Percentiles rank a stretch among this genome's conserved stretches.
Conservation (phyloP, 805 yeast genomes). For the Candida bentonensis region DNA sequence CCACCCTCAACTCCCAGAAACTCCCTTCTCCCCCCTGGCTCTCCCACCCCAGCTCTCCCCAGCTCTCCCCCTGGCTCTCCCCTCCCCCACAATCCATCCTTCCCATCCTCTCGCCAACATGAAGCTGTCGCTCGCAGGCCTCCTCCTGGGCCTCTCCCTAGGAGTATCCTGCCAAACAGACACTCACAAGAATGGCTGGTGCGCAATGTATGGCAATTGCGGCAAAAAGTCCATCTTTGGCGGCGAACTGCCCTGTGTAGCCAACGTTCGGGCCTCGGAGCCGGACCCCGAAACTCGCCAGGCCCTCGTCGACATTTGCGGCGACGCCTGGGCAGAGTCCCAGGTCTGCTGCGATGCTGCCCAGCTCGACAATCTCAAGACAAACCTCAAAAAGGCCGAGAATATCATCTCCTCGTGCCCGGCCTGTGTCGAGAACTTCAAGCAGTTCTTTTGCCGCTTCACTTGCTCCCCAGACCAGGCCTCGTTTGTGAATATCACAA, state of each 20-base stretch:
- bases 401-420: slow-evolving; percentile 81
- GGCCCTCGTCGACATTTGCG: slow-evolving; percentile 51
- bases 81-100: too few relatives aligned
- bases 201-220: slow-evolving; percentile 32
- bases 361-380: slow-evolving; percentile 40
- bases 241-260: slow-evolving; percentile 63
- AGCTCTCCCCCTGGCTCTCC: not conserved
- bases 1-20: too few relatives aligned
- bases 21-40: not conserved
- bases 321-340: slow-evolving; percentile 43
- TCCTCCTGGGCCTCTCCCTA: not conserved
- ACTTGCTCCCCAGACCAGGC: slow-evolving; percentile 84
- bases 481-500: slow-evolving; percentile 53
- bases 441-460: slow-evolving; percentile 67
- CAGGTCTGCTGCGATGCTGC: slow-evolving; percentile 56
- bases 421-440: slow-evolving; percentile 79
- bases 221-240: slow-evolving; percentile 78
- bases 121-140: not conserved
- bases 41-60: not conserved
- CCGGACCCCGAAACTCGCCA: slow-evolving; percentile 32
- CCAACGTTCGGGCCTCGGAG: slow-evolving; percentile 31
- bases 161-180: not conserved
- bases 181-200: slow-evolving; percentile 13
- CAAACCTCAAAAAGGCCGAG: slow-evolving; percentile 60
- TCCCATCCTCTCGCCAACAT: too few relatives aligned